Percentiles rank a stretch among this genome's conserved stretches.
Conservation (phyloP, 495 filamentous ascomycete genomes). For the Umbilicaria muhlenbergii region DNA sequence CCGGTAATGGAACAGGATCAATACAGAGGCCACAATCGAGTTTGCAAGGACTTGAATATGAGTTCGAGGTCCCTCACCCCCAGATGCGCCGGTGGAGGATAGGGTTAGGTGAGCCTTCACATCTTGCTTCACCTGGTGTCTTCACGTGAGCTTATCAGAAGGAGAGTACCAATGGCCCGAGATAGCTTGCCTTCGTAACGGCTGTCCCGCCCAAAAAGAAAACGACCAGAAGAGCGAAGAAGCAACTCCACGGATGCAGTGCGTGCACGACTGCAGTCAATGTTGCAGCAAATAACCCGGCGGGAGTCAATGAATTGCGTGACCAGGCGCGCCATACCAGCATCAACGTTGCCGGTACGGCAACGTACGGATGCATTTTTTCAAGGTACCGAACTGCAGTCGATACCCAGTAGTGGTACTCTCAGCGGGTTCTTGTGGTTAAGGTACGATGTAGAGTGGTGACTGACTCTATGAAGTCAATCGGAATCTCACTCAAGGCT, state of each 20-base stretch:
- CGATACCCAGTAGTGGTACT: no score
- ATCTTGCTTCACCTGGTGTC: conserved; percentile 59
- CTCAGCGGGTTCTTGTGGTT: no score
- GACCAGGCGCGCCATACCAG: conserved; percentile 56
- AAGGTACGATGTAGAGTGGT: no score
- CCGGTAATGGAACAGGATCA: conserved; percentile 56
- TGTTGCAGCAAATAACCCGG: conserved; percentile 50
- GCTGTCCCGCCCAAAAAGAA: conserved; percentile 79
- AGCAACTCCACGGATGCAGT: conserved; percentile 79
- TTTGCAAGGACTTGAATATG: conserved; percentile 89
- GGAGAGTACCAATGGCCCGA: not conserved
- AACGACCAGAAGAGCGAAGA: conserved; percentile 62
- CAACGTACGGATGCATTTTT: conserved; percentile 55
- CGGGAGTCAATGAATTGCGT: conserved; percentile 60
- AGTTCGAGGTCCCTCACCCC: conserved; percentile 67
- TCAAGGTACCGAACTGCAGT: no score
- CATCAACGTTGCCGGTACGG: conserved; percentile 43
- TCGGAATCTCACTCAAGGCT: no score
- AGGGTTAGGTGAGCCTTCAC: conserved; percentile 71
- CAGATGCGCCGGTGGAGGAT: conserved; percentile 50
- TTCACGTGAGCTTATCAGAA: not conserved
- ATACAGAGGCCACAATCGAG: conserved; percentile 57
- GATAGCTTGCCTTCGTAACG: conserved; percentile 55
- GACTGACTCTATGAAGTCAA: no score
- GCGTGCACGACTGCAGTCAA: conserved; percentile 68